phyloP scores from a whole-genome alignment of 768 basidiomycete species.

The Pleurotus salmoneostramineus region DNA sequence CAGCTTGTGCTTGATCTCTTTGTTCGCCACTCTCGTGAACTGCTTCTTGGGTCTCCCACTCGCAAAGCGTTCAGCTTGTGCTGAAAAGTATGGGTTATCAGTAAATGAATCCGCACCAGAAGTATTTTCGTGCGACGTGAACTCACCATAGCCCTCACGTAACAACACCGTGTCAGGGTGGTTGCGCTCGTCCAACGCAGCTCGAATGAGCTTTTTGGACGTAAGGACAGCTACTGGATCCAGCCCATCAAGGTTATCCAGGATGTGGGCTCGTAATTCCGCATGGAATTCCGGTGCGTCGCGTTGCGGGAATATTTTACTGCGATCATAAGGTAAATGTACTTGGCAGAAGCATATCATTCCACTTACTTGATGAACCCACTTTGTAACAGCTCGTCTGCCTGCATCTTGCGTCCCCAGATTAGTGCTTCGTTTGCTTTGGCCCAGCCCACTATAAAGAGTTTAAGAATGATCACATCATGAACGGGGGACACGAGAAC shows the following conservation, averaged over 20 bases:
- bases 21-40: slow-evolving; percentile 54
- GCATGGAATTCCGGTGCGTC: slow-evolving; percentile 48
- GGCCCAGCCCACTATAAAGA: slow-evolving; percentile 53
- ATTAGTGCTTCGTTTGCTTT: slow-evolving; percentile 71
- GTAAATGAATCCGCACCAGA: not conserved
- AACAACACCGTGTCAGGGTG: slow-evolving; percentile 61
- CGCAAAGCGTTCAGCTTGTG: slow-evolving; percentile 61
- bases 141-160: slow-evolving; percentile 59
- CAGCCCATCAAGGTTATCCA: slow-evolving; percentile 54
- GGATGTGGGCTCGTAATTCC: slow-evolving; percentile 43
- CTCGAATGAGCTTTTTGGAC: slow-evolving; percentile 50
- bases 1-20: slow-evolving; percentile 43
- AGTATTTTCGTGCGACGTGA: too few species aligned
- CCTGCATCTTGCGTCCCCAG: slow-evolving; percentile 63
- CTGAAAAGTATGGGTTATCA: slow-evolving; percentile 19
- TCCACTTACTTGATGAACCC: slow-evolving; percentile 63
- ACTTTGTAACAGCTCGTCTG: slow-evolving; percentile 51
- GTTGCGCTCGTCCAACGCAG: slow-evolving; percentile 58
- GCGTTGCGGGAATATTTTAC: slow-evolving; percentile 58
- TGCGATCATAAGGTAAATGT: slow-evolving; percentile 19
- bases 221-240: slow-evolving; percentile 50
- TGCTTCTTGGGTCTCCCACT: slow-evolving; percentile 52
- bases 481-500: not conserved
- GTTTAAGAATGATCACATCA: not conserved
- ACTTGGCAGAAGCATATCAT: not conserved